Conservation (phyloP, 192 early-diverging fungal species). For the Coemansia sp. region DNA sequence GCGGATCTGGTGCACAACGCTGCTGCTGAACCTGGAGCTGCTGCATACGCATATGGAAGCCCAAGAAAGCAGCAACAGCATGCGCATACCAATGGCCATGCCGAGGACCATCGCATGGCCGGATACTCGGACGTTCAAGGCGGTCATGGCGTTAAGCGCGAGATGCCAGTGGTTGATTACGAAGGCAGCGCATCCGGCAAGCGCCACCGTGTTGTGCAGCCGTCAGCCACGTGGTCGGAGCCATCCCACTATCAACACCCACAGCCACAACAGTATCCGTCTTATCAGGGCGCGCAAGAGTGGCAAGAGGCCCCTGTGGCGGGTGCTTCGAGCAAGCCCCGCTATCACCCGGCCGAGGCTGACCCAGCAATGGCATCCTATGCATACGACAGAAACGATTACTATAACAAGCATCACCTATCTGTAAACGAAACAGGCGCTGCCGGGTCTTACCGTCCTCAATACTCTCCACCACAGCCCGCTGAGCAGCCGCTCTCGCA, state of each 20-base stretch:
- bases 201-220: slow-evolving; percentile 39
- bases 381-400: background rate
- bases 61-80: background rate
- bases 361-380: background rate
- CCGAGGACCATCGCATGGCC: background rate
- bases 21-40: background rate
- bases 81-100: background rate
- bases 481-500: background rate
- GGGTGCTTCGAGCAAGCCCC: background rate
- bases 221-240: slow-evolving; percentile 26
- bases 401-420: too few species aligned
- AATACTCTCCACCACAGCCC: background rate
- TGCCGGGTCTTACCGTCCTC: background rate
- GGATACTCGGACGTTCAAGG: background rate
- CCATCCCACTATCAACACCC: slow-evolving; percentile 2
- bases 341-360: slow-evolving; percentile 5
- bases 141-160: too few species aligned
- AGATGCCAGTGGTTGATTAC: background rate
- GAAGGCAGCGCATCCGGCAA: slow-evolving; percentile 12
- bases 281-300: slow-evolving; percentile 3
- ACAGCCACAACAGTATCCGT: slow-evolving; percentile 13
- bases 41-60: slow-evolving; percentile 8
- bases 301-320: slow-evolving; percentile 2
- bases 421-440: too few species aligned
- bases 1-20: slow-evolving; percentile 3